Evolutionary conservation across 257 asterid genomes (phyloP), one percentile per base, ranked within the genome.

Genomic region (Haberlea rhodopensis): DNA sequence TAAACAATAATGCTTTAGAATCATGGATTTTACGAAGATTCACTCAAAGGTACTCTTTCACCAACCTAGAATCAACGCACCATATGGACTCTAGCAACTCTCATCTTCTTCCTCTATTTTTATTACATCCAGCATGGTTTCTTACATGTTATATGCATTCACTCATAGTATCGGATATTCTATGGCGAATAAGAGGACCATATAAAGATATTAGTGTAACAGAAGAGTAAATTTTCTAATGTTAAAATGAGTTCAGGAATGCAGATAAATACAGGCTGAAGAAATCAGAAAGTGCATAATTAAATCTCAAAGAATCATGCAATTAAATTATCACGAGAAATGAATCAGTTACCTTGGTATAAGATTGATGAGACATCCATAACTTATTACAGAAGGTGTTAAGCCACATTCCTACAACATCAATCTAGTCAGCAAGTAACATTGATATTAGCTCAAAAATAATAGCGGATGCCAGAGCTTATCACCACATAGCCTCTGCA

Each of bases 291-390:
- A 28, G 26, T 28, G 27, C 16, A 40, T 22, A 16, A 28, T 32
- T 20, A 28, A 62, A 70, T 46, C 25, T 24, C 45, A 57, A 22
- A 29, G 24, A 63, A 58, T 68, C 64, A 43, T 57, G 37, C 49
- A 62, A 28, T 2, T 49, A 53, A 68, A 31, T 22, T 28, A 25
- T 5, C 46, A 67, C 60, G 24, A 57, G 16, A 55, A 63, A 16
- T 9, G 43, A 49, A 56, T n/a, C 25, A 57, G 73, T 37, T 81
- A 91, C 98, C 98, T 92, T 92, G 72, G 79, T 82, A 76, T 85
- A 84, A 87, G 88, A 79, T 92, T 92, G 65, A 92, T 85, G 75
- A 89, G 95, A 60, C 99, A 92, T 69, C 99, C 99, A 62, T 84
- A 89, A 68, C 91, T 92, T 81, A 89, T 58, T 54, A 92, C 74